These are phyloP conservation scores for Pyrenophora graminea DNA, from an alignment of 2,329 filamentous ascomycete genomes.

Conservation along the genomic window DNA sequence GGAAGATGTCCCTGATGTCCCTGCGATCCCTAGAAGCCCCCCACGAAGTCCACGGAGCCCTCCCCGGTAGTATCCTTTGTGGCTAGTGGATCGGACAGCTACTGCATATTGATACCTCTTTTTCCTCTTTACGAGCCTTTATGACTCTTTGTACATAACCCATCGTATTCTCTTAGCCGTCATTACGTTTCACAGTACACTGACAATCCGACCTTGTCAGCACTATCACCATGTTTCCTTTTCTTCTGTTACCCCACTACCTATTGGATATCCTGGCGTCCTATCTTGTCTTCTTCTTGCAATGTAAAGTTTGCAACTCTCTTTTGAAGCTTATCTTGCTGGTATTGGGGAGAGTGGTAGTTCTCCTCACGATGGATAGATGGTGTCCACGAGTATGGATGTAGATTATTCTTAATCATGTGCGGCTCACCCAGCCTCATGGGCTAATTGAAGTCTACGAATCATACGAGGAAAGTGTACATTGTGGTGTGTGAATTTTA, in stretches of 20 bases:
- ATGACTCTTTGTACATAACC: slow-evolving; percentile 11
- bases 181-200: neutral
- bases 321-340: neutral
- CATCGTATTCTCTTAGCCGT: slow-evolving; percentile 4
- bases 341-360: neutral
- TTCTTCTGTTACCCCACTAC: neutral
- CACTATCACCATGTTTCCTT: neutral
- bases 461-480: too few relatives aligned
- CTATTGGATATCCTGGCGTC: neutral
- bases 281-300: neutral
- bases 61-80: slow-evolving; percentile 7
- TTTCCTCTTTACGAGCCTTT: slow-evolving; percentile 4
- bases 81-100: neutral
- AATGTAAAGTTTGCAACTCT: slow-evolving; percentile 5
- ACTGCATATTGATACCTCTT: slow-evolving; percentile 6
- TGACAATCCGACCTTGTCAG: neutral
- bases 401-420: too few relatives aligned
- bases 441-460: too few relatives aligned
- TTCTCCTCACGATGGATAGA: too few relatives aligned
- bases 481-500: too few relatives aligned
- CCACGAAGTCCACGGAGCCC: slow-evolving; percentile 27
- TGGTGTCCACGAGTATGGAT: too few relatives aligned
- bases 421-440: too few relatives aligned
- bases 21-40: slow-evolving; percentile 22
- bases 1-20: slow-evolving; percentile 25